Percentiles rank a stretch among this genome's conserved stretches.
Evolutionary conservation across 129 eudicot genomes (phyloP).

Genomic region (Smallanthus sonchifolius): DNA sequence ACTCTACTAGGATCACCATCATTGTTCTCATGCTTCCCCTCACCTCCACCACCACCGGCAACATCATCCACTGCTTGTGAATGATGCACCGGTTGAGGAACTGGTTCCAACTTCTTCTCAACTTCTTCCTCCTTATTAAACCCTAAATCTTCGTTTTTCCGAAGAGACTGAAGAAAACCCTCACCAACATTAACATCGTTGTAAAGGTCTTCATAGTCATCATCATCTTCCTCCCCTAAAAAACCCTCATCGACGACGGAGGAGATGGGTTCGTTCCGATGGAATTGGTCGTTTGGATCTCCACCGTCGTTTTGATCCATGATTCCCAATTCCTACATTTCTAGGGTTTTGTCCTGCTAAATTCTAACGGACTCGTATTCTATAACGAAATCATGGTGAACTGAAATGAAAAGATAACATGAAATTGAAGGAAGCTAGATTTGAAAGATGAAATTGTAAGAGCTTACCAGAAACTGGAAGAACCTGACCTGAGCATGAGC

Average conservation of each 20-base stretch:
- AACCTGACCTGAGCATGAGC: constrained; percentile 16
- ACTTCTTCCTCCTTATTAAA: constrained; percentile 35
- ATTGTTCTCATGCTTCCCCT: constrained; percentile 35
- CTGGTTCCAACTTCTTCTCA: constrained; percentile 18
- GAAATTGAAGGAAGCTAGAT: not conserved
- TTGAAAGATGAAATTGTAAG: not conserved
- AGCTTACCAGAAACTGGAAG: constrained; percentile 29
- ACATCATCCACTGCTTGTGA: constrained; percentile 17
- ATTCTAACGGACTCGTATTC: not conserved
- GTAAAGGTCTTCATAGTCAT: constrained; percentile 79
- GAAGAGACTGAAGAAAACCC: constrained; percentile 56
- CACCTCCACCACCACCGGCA: constrained; percentile 23
- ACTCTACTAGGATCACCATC: constrained; percentile 31
- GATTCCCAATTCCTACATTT: not conserved
- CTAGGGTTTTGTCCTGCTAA: constrained; percentile 27
- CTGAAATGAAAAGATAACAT: not conserved
- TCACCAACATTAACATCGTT: constrained; percentile 88
- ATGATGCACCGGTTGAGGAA: constrained; percentile 12
- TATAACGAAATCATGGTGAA: not conserved
- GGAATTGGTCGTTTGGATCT: constrained; percentile 50
- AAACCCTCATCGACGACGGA: constrained; percentile 85
- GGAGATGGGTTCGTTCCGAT: constrained; percentile 72
- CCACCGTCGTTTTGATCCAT: constrained; percentile 52
- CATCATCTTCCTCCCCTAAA: constrained; percentile 62
- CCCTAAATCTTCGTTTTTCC: constrained; percentile 49